Conservation (phyloP, 192 early-diverging fungal species). For the Umbelopsis ramanniana region DNA sequence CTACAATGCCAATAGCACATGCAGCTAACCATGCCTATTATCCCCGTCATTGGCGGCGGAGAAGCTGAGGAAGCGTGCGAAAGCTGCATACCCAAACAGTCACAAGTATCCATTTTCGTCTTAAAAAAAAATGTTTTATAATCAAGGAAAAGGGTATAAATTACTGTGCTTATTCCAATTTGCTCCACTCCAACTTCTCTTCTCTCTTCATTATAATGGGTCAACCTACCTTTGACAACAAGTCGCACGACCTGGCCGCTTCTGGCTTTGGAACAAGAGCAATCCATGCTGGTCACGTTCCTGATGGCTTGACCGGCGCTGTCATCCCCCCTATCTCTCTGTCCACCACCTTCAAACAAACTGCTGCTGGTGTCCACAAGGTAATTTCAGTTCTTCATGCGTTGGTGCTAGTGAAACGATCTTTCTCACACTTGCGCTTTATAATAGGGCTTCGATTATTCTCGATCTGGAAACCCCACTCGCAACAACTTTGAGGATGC, state of each 20-base stretch:
- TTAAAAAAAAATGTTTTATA: not conserved
- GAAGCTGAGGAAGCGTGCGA: conserved; percentile 10
- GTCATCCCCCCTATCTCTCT: conserved; percentile 95
- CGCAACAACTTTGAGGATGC: conserved; percentile 79
- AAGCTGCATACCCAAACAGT: conserved; percentile 9
- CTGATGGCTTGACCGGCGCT: conserved; percentile 93
- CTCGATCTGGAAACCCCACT: conserved; percentile 82
- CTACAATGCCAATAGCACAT: too few relatives aligned
- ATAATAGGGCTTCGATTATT: conserved; percentile 75
- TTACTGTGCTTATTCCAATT: not conserved
- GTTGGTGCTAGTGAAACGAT: not conserved
- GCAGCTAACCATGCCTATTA: not conserved
- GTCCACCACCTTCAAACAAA: conserved; percentile 97
- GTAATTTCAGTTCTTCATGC: conserved; percentile 33
- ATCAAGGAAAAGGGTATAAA: not conserved
- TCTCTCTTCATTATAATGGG: not conserved
- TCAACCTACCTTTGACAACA: conserved; percentile 13
- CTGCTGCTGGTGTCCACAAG: conserved; percentile 87
- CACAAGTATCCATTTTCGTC: not conserved
- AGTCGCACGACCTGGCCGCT: conserved; percentile 8
- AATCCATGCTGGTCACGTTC: conserved; percentile 90
- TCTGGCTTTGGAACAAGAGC: conserved; percentile 89
- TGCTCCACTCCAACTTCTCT: not conserved
- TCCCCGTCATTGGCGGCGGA: not conserved
- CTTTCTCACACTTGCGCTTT: not conserved